Conservation (phyloP, 2,329 filamentous ascomycete species). For the Basipetospora sp. region DNA sequence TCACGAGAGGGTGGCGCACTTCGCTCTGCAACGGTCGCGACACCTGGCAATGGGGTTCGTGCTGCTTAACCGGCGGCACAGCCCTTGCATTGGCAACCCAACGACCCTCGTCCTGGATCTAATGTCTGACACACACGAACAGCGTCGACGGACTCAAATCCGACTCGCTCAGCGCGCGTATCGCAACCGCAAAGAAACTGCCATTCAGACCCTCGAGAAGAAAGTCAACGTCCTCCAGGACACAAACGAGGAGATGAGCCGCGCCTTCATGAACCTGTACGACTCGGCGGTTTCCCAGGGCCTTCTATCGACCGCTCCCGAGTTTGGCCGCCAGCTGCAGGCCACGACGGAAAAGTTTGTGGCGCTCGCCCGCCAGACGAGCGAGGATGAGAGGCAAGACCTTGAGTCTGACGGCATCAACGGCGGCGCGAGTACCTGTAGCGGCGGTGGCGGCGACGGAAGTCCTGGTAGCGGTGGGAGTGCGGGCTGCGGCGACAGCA, state of each 20-base stretch:
- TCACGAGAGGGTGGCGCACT: no score
- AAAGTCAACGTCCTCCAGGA: constrained; percentile 55
- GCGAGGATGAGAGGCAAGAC: constrained; percentile 12
- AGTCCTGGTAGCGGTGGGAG: constrained; percentile 7
- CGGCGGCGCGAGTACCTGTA: constrained; percentile 5
- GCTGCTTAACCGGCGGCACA: no score
- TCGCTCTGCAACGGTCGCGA: no score
- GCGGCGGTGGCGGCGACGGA: no score
- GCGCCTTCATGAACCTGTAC: constrained; percentile 52
- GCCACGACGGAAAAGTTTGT: constrained; percentile 44
- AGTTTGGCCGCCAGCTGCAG: constrained; percentile 42
- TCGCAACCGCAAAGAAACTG: constrained; percentile 68
- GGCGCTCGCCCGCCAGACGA: constrained; percentile 33
- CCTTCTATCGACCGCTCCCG: constrained; percentile 40
- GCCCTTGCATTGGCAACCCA: no score
- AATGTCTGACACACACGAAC: constrained; percentile 7
- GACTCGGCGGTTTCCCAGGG: constrained; percentile 44
- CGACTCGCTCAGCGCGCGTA: constrained; percentile 76
- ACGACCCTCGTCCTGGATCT: no score
- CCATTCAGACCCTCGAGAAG: constrained; percentile 58
- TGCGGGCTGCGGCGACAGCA: constrained; percentile 2
- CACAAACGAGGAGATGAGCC: constrained; percentile 60
- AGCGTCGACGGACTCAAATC: constrained; percentile 77
- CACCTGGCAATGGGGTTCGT: no score
- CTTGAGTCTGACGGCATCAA: constrained; percentile 9